A percentile compares a stretch with the other conserved stretches of the same genome.
Conservation (phyloP, 2,329 filamentous ascomycete genomes). For the Fusarium phyllophilum region DNA sequence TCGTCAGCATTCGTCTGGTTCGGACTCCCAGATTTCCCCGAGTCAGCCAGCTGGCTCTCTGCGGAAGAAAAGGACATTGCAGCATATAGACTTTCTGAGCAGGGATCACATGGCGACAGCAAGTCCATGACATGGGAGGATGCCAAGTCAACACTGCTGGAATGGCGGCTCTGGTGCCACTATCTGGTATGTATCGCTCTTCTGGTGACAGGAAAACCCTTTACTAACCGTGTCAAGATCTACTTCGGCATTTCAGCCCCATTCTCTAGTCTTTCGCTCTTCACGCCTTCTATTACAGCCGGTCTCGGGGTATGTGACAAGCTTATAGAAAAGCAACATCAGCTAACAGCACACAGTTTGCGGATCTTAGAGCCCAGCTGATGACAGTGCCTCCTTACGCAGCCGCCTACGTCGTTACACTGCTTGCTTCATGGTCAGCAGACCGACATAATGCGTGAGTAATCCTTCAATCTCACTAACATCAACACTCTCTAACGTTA, state of each 20-base stretch:
- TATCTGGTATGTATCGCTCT: constrained; percentile 55
- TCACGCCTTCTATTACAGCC: constrained; percentile 67
- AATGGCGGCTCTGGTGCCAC: constrained; percentile 72
- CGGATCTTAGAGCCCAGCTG: constrained; percentile 62
- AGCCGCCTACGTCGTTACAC: constrained; percentile 58
- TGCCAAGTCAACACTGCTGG: constrained; percentile 72
- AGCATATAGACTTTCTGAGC: constrained; percentile 48
- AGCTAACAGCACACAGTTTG: constrained; percentile 9
- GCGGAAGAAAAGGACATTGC: constrained; percentile 66
- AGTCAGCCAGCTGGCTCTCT: constrained; percentile 68
- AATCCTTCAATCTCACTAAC: fast-evolving
- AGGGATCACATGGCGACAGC: constrained; percentile 60
- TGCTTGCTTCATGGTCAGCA: constrained; percentile 63
- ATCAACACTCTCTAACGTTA: neutral
- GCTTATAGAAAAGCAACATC: neutral
- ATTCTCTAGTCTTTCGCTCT: constrained; percentile 67
- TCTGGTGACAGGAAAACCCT: fast-evolving
- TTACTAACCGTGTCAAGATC: constrained; percentile 33
- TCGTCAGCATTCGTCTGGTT: constrained; percentile 70
- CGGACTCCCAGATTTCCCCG: constrained; percentile 73
- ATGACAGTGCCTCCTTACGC: constrained; percentile 72
- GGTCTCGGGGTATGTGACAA: constrained; percentile 51
- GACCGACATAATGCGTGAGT: constrained; percentile 63
- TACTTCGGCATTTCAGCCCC: constrained; percentile 61
- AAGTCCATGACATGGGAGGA: constrained; percentile 70